These are phyloP conservation scores for Myxozyma udenii DNA, from an alignment of 805 yeast species.

Conservation along the genomic window DNA sequence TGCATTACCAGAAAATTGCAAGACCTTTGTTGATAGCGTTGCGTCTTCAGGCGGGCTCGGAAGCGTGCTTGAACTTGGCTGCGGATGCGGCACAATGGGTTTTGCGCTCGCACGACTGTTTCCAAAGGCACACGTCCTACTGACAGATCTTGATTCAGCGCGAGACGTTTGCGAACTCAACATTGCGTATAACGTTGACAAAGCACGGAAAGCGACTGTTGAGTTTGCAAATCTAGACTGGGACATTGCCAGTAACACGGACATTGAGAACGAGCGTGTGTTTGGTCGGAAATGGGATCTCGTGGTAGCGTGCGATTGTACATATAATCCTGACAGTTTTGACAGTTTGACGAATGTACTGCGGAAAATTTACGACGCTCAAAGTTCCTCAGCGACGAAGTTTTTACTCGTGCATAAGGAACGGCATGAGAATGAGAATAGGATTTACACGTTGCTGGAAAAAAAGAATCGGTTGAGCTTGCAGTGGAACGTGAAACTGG, in stretches of 20 bases:
- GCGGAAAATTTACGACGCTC: no score
- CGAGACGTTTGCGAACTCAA: conserved; percentile 40
- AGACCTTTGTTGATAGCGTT: background rate
- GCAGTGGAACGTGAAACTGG: conserved; percentile 9
- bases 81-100: conserved; percentile 46
- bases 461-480: conserved; percentile 13
- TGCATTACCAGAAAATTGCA: background rate
- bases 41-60: no score
- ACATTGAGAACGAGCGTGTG: conserved; percentile 20
- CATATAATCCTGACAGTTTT: conserved; percentile 44
- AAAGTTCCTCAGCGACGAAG: conserved; percentile 19
- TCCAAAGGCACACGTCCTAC: conserved; percentile 29
- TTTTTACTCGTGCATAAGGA: conserved; percentile 39
- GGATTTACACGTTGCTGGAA: conserved; percentile 18
- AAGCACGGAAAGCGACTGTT: conserved; percentile 9
- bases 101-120: conserved; percentile 35
- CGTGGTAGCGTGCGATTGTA: conserved; percentile 44
- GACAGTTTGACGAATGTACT: conserved; percentile 39
- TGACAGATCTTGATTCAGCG: conserved; percentile 45
- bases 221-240: conserved; percentile 42
- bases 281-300: conserved; percentile 41
- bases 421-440: conserved; percentile 29
- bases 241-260: conserved; percentile 34
- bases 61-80: conserved; percentile 45
- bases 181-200: conserved; percentile 33